These are phyloP conservation scores for Stereum hirsutum DNA, from an alignment of 1,284 basidiomycete genomes.

Conservation along the genomic window DNA sequence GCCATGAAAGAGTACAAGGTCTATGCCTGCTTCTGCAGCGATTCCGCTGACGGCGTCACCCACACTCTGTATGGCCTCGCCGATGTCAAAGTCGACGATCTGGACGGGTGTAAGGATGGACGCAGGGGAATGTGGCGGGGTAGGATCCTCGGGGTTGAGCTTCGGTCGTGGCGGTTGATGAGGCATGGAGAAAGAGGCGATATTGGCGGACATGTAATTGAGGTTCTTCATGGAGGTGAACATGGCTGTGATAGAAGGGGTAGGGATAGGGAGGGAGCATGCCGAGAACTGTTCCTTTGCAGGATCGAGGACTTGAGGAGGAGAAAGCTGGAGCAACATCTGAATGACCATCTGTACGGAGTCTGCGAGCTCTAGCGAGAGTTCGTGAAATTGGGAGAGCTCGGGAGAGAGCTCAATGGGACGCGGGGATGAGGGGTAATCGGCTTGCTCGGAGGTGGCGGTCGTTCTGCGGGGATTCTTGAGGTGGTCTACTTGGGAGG, in stretches of 20 bases:
- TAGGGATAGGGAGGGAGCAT: constrained; percentile 78
- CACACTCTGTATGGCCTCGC: constrained; percentile 63
- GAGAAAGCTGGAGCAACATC: constrained; percentile 80
- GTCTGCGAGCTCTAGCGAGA: constrained; percentile 80
- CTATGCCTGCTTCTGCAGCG: constrained; percentile 76
- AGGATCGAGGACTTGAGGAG: constrained; percentile 84
- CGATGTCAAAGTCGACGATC: constrained; percentile 50
- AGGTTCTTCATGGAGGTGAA: constrained; percentile 86
- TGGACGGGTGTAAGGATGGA: background rate
- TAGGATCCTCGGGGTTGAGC: constrained; percentile 11
- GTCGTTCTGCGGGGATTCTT: constrained; percentile 47
- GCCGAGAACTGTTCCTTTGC: constrained; percentile 86
- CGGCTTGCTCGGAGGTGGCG: constrained; percentile 9
- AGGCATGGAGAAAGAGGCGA: constrained; percentile 35
- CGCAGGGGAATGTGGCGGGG: constrained; percentile 11
- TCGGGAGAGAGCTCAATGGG: constrained; percentile 20
- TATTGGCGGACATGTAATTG: constrained; percentile 83
- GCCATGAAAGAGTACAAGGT: constrained; percentile 82
- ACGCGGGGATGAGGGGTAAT: too few species aligned
- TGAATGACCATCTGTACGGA: constrained; percentile 83
- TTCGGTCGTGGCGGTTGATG: background rate
- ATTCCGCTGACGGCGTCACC: constrained; percentile 82
- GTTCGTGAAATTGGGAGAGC: constrained; percentile 42
- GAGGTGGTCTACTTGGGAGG: constrained; percentile 58
- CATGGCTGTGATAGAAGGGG: constrained; percentile 79